Base-by-base conservation (phyloP, 768 basidiomycete species). In the Crassisporium funariophilum region DNA sequence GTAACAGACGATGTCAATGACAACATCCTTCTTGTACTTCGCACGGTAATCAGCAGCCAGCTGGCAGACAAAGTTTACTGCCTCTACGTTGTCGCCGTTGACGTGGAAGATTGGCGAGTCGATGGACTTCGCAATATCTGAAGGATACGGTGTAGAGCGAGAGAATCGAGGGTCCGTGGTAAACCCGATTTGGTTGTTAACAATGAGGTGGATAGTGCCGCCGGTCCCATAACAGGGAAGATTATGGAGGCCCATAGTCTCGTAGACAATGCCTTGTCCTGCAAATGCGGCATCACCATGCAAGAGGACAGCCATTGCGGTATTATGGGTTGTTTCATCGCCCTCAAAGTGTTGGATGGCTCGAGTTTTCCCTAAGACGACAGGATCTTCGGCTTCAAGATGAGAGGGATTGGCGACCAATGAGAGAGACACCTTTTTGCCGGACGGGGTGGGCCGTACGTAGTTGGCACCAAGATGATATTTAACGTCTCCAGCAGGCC, bases 401-500 rank as follows among this genome's bases (percentile, higher is more conserved):
- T 99, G 97, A 6, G 95, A 98, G 1, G 97, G 97, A 68, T 98
- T 99, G 63, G 97, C 97, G 50, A 98, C 97, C 34, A 99, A 84
- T 3, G 97, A 98, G 9, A 99, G 82, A 0, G 95, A 84, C 36
- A 99, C 97, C 65, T 95, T 94, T 79, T 95, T 99, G 54, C 97
- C 97, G 21, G 89, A 92, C 5, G 97, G 97, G 2, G 97, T 99
- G 15, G 97, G 97, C 17, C 97, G 85, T 48, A 98, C 88, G 60
- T 98, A 99, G 73, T 99, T 98, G 57, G 97, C 97, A 56, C 97
- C 97, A 41, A 99, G 80, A 72, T 99, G 92, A 71, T 99, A 99
- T 68, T 99, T 99, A 70, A 99, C 97, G 66, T 99, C 97, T 52
- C 97, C 97, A 56, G 91, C 93, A 13, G 85, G 89, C 56, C 79